Conservation (phyloP, 352 stramenopile species). For the Pythium utonaiense region DNA sequence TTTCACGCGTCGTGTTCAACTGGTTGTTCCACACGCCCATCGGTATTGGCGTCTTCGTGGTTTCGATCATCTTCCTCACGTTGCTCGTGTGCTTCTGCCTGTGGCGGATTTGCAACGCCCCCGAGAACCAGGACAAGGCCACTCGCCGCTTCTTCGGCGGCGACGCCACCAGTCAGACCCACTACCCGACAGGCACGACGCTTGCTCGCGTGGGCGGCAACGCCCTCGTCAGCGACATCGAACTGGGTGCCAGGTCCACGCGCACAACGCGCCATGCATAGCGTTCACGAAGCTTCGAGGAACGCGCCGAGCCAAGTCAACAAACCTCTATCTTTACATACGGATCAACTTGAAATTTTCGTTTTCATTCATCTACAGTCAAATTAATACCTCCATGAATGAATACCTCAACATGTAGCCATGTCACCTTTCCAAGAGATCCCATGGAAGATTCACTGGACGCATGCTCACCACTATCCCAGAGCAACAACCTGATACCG, state of each 20-base stretch:
- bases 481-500: too few species aligned
- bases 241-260: not conserved
- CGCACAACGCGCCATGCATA: conserved; percentile 12
- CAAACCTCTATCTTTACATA: conserved; percentile 2
- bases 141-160: conserved; percentile 16
- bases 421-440: not conserved
- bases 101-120: conserved; percentile 50
- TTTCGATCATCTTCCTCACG: conserved; percentile 35
- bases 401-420: not conserved
- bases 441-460: conserved; percentile 2
- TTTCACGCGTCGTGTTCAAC: conserved; percentile 35
- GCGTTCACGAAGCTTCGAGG: not conserved
- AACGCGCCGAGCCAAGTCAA: not conserved
- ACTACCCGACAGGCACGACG: not conserved
- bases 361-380: too few species aligned
- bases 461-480: not conserved
- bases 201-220: conserved; percentile 1
- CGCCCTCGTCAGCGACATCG: conserved; percentile 8
- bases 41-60: conserved; percentile 47
- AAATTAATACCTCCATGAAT: not conserved
- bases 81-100: conserved; percentile 46
- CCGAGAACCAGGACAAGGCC: conserved; percentile 57
- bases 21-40: conserved; percentile 50
- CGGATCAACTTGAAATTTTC: not conserved
- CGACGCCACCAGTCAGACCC: not conserved